Percentiles rank a stretch among this genome's conserved stretches.
These are phyloP conservation scores for Botrytis galanthina DNA, from an alignment of 2,329 filamentous ascomycete genomes.

Conservation along the genomic window DNA sequence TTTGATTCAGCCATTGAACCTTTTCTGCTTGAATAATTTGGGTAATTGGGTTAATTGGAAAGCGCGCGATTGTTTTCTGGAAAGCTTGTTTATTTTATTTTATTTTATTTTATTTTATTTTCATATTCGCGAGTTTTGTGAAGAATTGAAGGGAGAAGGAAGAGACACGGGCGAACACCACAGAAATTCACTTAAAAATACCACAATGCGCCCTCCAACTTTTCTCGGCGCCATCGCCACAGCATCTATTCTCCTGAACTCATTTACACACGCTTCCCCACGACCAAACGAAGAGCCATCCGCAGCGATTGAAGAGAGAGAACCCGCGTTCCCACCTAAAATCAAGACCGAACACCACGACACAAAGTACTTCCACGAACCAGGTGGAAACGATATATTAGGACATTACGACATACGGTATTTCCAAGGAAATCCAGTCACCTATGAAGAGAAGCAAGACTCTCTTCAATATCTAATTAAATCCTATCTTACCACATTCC, in stretches of 20 bases:
- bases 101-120: neutral
- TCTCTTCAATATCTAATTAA: constrained; percentile 68
- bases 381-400: constrained; percentile 57
- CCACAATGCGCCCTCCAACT: constrained; percentile 14
- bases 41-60: neutral
- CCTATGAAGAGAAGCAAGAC: constrained; percentile 64
- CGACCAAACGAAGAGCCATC: neutral
- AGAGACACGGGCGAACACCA: neutral
- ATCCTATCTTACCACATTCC: constrained; percentile 69
- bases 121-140: neutral
- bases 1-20: neutral
- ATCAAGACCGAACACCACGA: neutral
- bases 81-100: neutral
- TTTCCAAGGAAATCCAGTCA: constrained; percentile 58
- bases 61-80: neutral
- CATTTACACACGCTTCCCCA: neutral
- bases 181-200: neutral
- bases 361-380: constrained; percentile 47
- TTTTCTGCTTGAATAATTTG: neutral
- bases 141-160: neutral
- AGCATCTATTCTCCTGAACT: constrained; percentile 1
- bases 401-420: constrained; percentile 74
- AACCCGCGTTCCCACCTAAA: neutral
- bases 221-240: constrained; percentile 9
- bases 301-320: neutral